These are phyloP conservation scores for Rhodotorula sp. DNA, from an alignment of 1,284 basidiomycete species.

Conservation along the genomic window DNA sequence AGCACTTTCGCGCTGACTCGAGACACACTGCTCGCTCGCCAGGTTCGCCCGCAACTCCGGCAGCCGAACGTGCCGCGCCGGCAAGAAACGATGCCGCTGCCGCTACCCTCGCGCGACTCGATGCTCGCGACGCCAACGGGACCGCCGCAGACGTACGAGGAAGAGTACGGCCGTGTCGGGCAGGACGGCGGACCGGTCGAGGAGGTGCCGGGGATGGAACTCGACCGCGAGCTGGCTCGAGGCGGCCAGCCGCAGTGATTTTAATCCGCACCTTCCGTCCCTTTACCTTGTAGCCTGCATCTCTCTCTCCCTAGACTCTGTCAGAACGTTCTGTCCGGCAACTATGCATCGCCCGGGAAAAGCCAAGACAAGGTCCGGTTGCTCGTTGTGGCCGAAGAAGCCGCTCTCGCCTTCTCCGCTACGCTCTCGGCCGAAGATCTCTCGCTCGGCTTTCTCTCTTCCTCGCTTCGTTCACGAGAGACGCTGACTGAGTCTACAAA, in stretches of 20 bases:
- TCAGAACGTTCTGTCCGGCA: too few relatives aligned
- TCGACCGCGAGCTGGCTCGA: slow-evolving; percentile 33
- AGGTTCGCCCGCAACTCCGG: slow-evolving; percentile 19
- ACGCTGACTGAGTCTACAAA: too few relatives aligned
- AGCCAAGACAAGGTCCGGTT: too few relatives aligned
- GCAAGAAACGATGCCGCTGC: slow-evolving; percentile 25
- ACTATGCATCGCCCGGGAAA: background rate
- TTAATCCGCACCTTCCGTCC: too few relatives aligned
- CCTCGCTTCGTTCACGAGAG: background rate
- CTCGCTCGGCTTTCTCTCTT: background rate
- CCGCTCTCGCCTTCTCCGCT: too few relatives aligned
- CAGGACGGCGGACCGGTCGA: slow-evolving; percentile 16
- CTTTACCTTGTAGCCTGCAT: too few relatives aligned
- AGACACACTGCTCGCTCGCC: background rate
- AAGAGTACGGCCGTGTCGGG: slow-evolving; percentile 19
- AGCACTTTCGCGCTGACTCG: background rate
- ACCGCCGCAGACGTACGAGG: slow-evolving; percentile 4
- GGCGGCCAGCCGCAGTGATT: background rate
- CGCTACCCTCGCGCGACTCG: slow-evolving; percentile 42
- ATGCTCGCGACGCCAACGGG: slow-evolving; percentile 31
- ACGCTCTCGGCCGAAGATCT: background rate
- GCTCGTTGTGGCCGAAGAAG: background rate
- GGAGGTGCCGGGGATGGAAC: slow-evolving; percentile 33
- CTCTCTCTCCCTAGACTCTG: too few relatives aligned
- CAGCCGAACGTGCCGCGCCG: slow-evolving; percentile 1